Evolutionary conservation across 805 yeast genomes (phyloP).

Genomic region (Pichia cabralensis): DNA sequence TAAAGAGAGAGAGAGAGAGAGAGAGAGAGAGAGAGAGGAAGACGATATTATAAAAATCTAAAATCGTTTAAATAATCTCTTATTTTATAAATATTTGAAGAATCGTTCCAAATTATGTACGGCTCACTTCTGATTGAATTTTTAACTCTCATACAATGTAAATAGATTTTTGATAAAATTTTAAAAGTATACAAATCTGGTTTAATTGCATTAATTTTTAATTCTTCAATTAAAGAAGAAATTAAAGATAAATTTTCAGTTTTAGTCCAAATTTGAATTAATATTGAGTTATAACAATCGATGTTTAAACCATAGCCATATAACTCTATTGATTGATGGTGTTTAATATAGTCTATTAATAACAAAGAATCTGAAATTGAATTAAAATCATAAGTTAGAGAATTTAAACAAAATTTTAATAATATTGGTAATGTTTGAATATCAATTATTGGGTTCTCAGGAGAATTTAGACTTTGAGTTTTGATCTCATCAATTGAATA

Average conservation of each 20-base stretch:
- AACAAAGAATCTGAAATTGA: slow-evolving; percentile 18
- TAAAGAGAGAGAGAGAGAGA: neutral
- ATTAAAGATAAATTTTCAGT: slow-evolving; percentile 20
- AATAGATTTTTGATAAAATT: slow-evolving; percentile 18
- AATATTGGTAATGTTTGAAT: slow-evolving; percentile 20
- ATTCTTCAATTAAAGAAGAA: slow-evolving; percentile 19
- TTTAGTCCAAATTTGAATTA: slow-evolving; percentile 21
- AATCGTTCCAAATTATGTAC: slow-evolving; percentile 22
- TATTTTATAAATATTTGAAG: slow-evolving; percentile 18
- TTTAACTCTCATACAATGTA: slow-evolving; percentile 22
- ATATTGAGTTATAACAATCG: slow-evolving; percentile 22
- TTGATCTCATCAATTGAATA: slow-evolving; percentile 7
- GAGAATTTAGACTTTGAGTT: slow-evolving; percentile 7
- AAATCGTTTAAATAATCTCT: slow-evolving; percentile 14
- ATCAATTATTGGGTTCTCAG: slow-evolving; percentile 17
- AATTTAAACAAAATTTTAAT: slow-evolving; percentile 19
- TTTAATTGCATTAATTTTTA: slow-evolving; percentile 22
- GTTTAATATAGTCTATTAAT: slow-evolving; percentile 18
- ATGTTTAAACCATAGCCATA: slow-evolving; percentile 24
- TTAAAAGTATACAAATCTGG: slow-evolving; percentile 23
- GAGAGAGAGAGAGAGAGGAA: neutral
- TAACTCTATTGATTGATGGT: slow-evolving; percentile 20
- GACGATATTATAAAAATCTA: slow-evolving; percentile 7
- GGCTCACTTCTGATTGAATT: slow-evolving; percentile 16
- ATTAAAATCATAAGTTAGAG: slow-evolving; percentile 24